phyloP scores from a whole-genome alignment of 345 rosid genomes.

The Iberis pinnata region DNA sequence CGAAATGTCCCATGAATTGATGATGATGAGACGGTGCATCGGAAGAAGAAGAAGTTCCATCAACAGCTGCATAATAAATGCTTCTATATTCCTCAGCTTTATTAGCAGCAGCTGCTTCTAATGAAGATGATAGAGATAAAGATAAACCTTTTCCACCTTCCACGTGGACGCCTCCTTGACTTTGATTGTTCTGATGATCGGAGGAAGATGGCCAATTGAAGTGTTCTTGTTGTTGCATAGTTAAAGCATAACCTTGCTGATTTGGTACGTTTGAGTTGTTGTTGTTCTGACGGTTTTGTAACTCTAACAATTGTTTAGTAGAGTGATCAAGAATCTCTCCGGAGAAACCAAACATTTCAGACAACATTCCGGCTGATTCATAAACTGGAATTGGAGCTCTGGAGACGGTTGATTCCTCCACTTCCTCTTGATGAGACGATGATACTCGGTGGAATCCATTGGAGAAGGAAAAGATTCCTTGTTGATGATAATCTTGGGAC shows the following conservation, averaged over 20 bases:
- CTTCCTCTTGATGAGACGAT: constrained; percentile 19
- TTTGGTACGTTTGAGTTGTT: constrained; percentile 57
- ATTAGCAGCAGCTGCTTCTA: constrained; percentile 70
- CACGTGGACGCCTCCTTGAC: constrained; percentile 36
- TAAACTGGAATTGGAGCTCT: constrained; percentile 50
- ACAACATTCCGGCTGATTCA: constrained; percentile 78
- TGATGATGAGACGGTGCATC: constrained; percentile 19
- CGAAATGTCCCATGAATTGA: constrained; percentile 25
- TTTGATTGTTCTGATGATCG: constrained; percentile 11
- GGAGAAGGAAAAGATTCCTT: constrained; percentile 29
- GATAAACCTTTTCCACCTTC: constrained; percentile 87
- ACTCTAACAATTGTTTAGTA: constrained; percentile 41
- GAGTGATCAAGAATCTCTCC: constrained; percentile 35
- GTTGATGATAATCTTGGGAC: constrained; percentile 34
- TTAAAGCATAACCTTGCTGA: constrained; percentile 37
- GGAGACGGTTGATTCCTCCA: constrained; percentile 26
- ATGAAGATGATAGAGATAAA: constrained; percentile 68
- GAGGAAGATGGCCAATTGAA: constrained; percentile 55
- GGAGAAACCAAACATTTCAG: constrained; percentile 84
- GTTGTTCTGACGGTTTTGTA: constrained; percentile 64
- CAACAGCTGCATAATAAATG: constrained; percentile 33
- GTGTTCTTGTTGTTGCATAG: constrained; percentile 39
- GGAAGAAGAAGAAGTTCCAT: constrained; percentile 31
- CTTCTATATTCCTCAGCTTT: constrained; percentile 74
- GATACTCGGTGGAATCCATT: constrained; percentile 24